Conservation (phyloP, 1,284 basidiomycete species). For the Papiliotrema laurentii region DNA sequence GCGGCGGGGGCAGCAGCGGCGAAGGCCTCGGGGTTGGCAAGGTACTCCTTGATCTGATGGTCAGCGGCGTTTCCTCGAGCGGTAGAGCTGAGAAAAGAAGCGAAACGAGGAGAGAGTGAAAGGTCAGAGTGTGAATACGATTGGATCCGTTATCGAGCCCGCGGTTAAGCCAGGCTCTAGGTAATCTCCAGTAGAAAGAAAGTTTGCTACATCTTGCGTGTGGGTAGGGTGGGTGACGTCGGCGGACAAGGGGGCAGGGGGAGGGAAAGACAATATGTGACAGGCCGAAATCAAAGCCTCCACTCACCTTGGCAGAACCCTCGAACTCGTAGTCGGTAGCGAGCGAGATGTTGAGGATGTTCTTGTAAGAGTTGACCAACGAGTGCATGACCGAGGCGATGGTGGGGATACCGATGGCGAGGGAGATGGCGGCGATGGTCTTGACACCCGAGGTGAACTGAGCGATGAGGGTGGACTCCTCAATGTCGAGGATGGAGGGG, state of each 20-base stretch:
- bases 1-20: slow-evolving; percentile 65
- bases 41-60: slow-evolving; percentile 82
- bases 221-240: too few species aligned
- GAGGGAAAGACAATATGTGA: slow-evolving; percentile 3
- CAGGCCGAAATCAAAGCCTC: slow-evolving; percentile 1
- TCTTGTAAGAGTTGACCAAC: slow-evolving; percentile 99
- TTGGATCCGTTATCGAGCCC: slow-evolving; percentile 24
- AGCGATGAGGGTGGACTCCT: slow-evolving; percentile 83
- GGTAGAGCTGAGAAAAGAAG: background rate
- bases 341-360: slow-evolving; percentile 84
- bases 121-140: slow-evolving; percentile 36
- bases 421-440: slow-evolving; percentile 91
- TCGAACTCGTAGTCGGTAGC: slow-evolving; percentile 95
- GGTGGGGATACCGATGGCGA: slow-evolving; percentile 94
- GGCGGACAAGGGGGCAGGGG: slow-evolving; percentile 8
- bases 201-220: too few species aligned
- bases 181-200: slow-evolving; percentile 48
- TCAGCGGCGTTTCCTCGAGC: slow-evolving; percentile 14
- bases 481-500: slow-evolving; percentile 87
- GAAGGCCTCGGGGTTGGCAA: slow-evolving; percentile 96
- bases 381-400: slow-evolving; percentile 90
- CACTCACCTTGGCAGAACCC: slow-evolving; percentile 79
- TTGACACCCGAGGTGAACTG: slow-evolving; percentile 90
- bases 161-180: slow-evolving; percentile 55
- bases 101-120: slow-evolving; percentile 1